A percentile compares a stretch with the other conserved stretches of the same genome.
Evolutionary conservation across 2,329 filamentous ascomycete species (phyloP).

Genomic region (Aspergillus candidus): DNA sequence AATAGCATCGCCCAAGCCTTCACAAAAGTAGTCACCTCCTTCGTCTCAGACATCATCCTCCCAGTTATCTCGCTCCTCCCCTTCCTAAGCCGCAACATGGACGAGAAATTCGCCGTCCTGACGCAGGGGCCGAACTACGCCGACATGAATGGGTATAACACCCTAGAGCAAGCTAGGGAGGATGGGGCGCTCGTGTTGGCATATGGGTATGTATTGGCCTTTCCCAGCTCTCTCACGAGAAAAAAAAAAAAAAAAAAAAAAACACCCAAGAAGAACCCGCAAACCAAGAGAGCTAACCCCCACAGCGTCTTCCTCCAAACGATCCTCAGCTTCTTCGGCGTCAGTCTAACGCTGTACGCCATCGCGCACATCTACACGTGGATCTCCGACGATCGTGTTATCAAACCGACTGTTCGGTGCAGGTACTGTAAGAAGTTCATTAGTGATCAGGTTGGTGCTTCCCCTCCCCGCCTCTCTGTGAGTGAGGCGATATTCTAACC

Average conservation of each 20-base stretch:
- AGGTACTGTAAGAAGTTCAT: constrained; percentile 47
- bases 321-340: constrained; percentile 57
- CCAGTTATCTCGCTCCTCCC: constrained; percentile 64
- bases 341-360: constrained; percentile 60
- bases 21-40: constrained; percentile 64
- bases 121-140: constrained; percentile 50
- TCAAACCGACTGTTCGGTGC: constrained; percentile 65
- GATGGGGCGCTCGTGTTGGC: constrained; percentile 68
- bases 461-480: not conserved
- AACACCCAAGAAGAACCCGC: no score
- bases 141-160: constrained; percentile 58
- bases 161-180: constrained; percentile 59
- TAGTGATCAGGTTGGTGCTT: constrained; percentile 52
- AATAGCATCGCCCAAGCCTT: constrained; percentile 60
- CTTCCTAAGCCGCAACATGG: constrained; percentile 64
- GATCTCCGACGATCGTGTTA: constrained; percentile 59
- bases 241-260: no score
- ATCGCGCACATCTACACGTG: constrained; percentile 59
- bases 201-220: constrained; percentile 50
- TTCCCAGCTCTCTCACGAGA: no score
- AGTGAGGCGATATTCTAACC: no score
- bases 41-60: constrained; percentile 64
- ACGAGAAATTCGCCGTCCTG: constrained; percentile 67
- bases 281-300: no score
- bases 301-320: constrained; percentile 35